These are phyloP conservation scores for Hortaea werneckii DNA, from an alignment of 2,329 filamentous ascomycete species.

Conservation along the genomic window DNA sequence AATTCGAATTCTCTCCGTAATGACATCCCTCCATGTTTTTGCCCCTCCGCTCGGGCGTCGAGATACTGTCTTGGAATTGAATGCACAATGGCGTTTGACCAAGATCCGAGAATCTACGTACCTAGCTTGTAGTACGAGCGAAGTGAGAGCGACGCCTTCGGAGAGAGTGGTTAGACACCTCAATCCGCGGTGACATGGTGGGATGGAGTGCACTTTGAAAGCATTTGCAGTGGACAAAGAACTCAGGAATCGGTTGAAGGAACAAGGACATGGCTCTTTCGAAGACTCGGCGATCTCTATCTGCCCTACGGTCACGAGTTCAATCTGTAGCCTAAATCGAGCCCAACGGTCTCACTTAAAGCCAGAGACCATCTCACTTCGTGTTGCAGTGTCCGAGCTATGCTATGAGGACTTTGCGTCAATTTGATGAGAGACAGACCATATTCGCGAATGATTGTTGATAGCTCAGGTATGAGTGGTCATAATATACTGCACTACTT, in stretches of 20 bases:
- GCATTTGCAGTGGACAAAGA: background rate
- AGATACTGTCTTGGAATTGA: background rate
- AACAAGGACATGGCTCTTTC: constrained; percentile 57
- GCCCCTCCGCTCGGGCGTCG: too few relatives aligned
- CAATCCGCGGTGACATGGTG: too few relatives aligned
- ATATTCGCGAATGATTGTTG: too few relatives aligned
- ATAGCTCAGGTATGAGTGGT: too few relatives aligned
- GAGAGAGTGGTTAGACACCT: too few relatives aligned
- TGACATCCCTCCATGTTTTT: too few relatives aligned
- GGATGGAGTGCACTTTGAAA: background rate
- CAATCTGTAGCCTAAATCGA: constrained; percentile 78
- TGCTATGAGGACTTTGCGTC: constrained; percentile 80
- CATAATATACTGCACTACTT: too few relatives aligned
- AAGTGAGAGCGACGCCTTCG: too few relatives aligned
- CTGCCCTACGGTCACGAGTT: constrained; percentile 65
- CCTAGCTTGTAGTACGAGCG: background rate
- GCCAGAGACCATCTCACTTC: constrained; percentile 76
- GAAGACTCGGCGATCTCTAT: constrained; percentile 71
- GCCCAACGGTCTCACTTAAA: constrained; percentile 62
- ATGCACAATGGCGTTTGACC: background rate
- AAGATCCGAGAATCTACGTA: background rate
- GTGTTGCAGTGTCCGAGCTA: constrained; percentile 79
- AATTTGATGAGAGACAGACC: constrained; percentile 65
- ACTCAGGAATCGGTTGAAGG: background rate
- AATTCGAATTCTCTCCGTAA: too few relatives aligned